Base-by-base conservation (phyloP, 352 stramenopile genomes). In the Phytophthora citrophthora region DNA sequence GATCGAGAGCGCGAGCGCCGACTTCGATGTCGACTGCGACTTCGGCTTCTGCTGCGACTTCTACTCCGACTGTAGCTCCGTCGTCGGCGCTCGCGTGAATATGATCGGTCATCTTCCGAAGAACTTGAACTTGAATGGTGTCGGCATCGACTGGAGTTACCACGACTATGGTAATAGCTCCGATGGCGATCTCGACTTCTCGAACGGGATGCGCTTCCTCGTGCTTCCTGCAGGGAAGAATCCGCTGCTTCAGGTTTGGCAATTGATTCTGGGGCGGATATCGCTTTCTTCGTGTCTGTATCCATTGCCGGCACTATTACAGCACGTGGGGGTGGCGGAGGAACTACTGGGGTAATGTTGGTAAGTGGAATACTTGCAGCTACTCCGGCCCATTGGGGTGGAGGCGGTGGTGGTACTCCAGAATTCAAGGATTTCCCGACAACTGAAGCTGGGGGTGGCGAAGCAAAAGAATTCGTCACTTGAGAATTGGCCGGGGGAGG, bases 1-100 rank as follows among this genome's bases (percentile, higher is more conserved):
- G 64, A 80, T 31, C 74, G 61, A 47, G 68, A 80, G 4, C 34
- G 57, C 16, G 74, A 83, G 5, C 47, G 61, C 15, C 54, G 58
- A 15, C 59, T 62, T 7, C 54, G 58, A 16, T 48, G 64, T 11
- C 46, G 46, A 20, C 61, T 40, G 10, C 45, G 44, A 31, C 52
- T 48, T 2, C 61, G 60, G 46, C 64, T 68, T 1, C 66, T 48
- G 36, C 70, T 81, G 16, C 69, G 57, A 34, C 76, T 81, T 1
- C 76, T 27, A 18, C 59, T 60, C 6, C 55, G 68, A 26, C 61
- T 70, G 27, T 53, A 59, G 51, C 57, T 60, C 34, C 61, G 51
- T 41, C 50, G 52, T 16, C 55, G 55, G 3, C 32, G 38, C 45
- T 60, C 16, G 18, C 40, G 29, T 32, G 60, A 71, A 27, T 26